These are phyloP conservation scores for Claviceps sp. DNA, from an alignment of 2,329 filamentous ascomycete species.

Conservation along the genomic window DNA sequence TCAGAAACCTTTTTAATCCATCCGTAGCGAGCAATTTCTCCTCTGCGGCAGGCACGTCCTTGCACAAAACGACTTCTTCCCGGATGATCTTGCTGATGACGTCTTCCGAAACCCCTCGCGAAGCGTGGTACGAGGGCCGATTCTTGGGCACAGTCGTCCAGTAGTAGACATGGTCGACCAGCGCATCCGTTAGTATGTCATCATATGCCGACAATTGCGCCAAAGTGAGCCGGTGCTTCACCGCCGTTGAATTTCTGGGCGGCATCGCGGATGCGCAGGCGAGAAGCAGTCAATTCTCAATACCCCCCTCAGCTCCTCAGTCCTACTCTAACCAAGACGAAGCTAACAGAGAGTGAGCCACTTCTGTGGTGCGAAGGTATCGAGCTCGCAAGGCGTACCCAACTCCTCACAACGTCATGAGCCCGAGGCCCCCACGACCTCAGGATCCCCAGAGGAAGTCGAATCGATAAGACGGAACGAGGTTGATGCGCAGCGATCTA, in stretches of 20 bases:
- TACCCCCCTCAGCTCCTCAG: background rate
- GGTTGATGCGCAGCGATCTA: too few species aligned
- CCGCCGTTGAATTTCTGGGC: constrained; percentile 18
- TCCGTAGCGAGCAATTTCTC: constrained; percentile 56
- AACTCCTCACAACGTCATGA: constrained; percentile 1
- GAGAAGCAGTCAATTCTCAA: background rate
- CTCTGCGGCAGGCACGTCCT: constrained; percentile 59
- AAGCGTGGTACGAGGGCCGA: constrained; percentile 70
- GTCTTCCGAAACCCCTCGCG: constrained; percentile 59
- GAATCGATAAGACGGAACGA: background rate
- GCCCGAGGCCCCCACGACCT: background rate
- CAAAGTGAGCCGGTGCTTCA: constrained; percentile 64
- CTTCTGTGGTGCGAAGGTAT: background rate
- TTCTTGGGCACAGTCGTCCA: constrained; percentile 97
- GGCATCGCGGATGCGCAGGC: constrained; percentile 17
- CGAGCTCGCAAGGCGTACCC: background rate
- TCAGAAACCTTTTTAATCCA: constrained; percentile 60
- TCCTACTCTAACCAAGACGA: background rate
- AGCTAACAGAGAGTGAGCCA: background rate
- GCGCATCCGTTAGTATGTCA: constrained; percentile 86
- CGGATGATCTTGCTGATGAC: constrained; percentile 49
- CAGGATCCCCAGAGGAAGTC: background rate
- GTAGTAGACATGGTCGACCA: constrained; percentile 92
- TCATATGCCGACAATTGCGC: constrained; percentile 86
- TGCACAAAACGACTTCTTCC: constrained; percentile 56